Evolutionary conservation across 495 filamentous ascomycete genomes (phyloP).

Genomic region (Geopyxis carbonaria): DNA sequence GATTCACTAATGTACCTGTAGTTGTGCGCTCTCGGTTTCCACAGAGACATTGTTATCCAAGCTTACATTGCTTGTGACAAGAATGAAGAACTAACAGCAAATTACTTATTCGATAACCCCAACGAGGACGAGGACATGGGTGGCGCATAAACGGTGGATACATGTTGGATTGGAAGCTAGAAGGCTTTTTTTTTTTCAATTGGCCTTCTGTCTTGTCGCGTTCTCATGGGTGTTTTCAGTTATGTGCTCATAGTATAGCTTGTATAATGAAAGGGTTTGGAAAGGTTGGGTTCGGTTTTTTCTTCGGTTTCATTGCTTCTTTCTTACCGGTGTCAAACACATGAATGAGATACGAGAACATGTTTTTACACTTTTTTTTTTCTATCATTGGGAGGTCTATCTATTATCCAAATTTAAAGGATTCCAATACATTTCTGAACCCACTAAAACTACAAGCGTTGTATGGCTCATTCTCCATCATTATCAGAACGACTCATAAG

Average conservation of each 20-base stretch:
- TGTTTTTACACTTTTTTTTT: too few relatives aligned
- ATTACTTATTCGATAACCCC: constrained; percentile 94
- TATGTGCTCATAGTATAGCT: too few relatives aligned
- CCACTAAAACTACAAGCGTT: too few relatives aligned
- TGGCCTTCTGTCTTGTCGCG: too few relatives aligned
- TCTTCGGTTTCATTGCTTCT: not conserved
- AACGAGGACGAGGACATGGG: constrained; percentile 43
- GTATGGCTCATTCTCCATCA: too few relatives aligned
- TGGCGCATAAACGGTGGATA: not conserved
- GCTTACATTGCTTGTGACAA: constrained; percentile 99
- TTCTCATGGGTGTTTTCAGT: too few relatives aligned
- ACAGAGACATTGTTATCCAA: constrained; percentile 85
- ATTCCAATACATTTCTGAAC: too few relatives aligned
- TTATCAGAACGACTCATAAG: too few relatives aligned
- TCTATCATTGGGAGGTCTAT: too few relatives aligned
- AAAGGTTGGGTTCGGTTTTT: not conserved
- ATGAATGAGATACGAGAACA: not conserved
- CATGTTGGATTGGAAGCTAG: too few relatives aligned
- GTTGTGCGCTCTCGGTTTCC: constrained; percentile 82
- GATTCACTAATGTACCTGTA: constrained; percentile 24
- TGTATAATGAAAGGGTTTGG: constrained; percentile 4
- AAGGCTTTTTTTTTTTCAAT: too few relatives aligned
- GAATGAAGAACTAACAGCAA: constrained; percentile 94
- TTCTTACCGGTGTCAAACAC: not conserved
- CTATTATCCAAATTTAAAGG: too few relatives aligned